A percentile compares a stretch with the other conserved stretches of the same genome.
Evolutionary conservation across 2,329 filamentous ascomycete species (phyloP).

Genomic region (Botryotinia globosa): DNA sequence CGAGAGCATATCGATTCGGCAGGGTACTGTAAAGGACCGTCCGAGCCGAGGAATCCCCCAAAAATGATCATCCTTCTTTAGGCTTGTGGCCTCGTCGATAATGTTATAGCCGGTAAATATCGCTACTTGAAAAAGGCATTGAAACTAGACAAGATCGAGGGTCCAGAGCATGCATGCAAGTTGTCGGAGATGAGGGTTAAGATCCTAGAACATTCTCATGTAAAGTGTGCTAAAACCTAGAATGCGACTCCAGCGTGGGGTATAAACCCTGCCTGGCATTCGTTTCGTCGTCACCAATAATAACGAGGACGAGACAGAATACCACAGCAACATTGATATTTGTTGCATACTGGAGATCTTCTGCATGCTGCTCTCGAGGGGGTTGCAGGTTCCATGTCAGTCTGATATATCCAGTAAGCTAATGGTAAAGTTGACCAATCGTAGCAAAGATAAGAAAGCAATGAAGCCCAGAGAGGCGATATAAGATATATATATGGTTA

Average conservation of each 20-base stretch:
- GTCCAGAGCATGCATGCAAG: background rate
- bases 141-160: background rate
- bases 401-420: background rate
- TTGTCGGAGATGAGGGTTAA: slow-evolving; percentile 2
- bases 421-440: background rate
- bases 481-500: background rate
- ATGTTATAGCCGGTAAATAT: background rate
- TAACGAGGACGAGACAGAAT: background rate
- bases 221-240: background rate
- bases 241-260: background rate
- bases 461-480: background rate
- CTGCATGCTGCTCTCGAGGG: background rate
- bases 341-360: background rate
- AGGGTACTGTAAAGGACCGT: background rate
- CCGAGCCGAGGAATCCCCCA: background rate
- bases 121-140: background rate
- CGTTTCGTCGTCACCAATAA: background rate
- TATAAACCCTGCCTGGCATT: background rate
- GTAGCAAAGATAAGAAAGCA: background rate
- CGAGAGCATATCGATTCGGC: background rate
- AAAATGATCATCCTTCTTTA: background rate
- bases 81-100: too few relatives aligned
- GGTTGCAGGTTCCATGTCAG: background rate
- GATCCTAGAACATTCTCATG: slow-evolving; percentile 3
- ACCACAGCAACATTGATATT: background rate